Base-by-base conservation (phyloP, 1,139 yeast species). In the Saccharomycopsis crataegensis region DNA sequence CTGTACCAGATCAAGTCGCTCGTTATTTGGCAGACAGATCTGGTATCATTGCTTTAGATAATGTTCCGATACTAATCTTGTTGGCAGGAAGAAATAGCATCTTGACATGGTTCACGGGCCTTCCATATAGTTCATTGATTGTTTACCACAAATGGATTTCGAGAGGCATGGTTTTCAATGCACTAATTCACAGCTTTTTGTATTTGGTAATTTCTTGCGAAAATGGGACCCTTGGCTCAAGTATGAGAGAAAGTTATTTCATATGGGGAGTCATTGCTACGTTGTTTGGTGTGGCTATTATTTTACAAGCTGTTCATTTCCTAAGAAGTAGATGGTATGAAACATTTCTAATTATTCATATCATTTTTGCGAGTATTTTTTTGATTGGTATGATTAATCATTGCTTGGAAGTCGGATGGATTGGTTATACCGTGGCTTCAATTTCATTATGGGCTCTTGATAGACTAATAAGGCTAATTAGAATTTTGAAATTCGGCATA, bases 61-160 rank as follows among this genome's bases (percentile, higher is more conserved):
- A 77, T 55, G 66, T 79, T 52, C 87, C 88, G 3, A 54, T 76
- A 6, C 62, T 79, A 44, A 68, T 80, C 11, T 65, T 82, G 48
- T 79, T 82, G 63, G 80, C 83, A 8, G 85, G 86, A 16, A 72
- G 88, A 69, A 86, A 86, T 64, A 86, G 85, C 64, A 67, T 84
- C 49, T 66, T 86, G 61, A 79, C 80, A 60, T 75, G 77, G 73
- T 50, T 82, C 45, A 80, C 88, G 4, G 86, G 89, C 46, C 82
- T 89, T 84, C 72, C 78, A 31, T 77, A 76, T 60, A 70, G 81
- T 3, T 75, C 86, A 48, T 82, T 84, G 62, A 70, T 82, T 56
- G 70, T 77, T 16, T 75, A 80, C 64, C 94, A 86, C 67, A 79
- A 83, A 61, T 82, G 87, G 84, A 62, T 80, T 6, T 79, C 83